These are phyloP conservation scores for Fallopia convolvulus DNA, from an alignment of 148 eudicot species.

Conservation along the genomic window DNA sequence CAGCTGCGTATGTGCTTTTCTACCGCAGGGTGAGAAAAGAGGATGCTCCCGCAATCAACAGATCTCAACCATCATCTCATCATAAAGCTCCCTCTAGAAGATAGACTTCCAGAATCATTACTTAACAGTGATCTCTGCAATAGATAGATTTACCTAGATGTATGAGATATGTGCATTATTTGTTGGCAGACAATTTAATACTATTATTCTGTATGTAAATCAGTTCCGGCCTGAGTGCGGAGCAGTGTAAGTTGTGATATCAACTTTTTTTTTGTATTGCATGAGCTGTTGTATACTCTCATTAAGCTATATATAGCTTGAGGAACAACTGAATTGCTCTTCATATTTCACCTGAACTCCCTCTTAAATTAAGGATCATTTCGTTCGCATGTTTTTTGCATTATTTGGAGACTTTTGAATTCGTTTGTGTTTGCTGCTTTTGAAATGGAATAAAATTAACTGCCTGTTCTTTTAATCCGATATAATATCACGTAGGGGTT, in stretches of 20 bases:
- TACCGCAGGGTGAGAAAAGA: slow-evolving; percentile 58
- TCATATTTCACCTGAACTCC: no score
- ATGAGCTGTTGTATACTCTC: neutral
- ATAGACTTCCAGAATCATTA: neutral
- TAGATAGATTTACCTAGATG: neutral
- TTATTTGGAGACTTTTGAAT: neutral
- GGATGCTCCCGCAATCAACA: slow-evolving; percentile 31
- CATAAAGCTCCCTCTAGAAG: slow-evolving; percentile 19
- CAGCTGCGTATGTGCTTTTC: slow-evolving; percentile 89
- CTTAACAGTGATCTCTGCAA: neutral
- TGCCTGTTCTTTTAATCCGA: no score
- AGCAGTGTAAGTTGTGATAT: neutral
- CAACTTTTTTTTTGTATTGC: neutral
- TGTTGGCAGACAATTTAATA: neutral
- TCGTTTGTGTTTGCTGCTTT: neutral
- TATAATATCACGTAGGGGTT: no score
- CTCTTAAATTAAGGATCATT: neutral
- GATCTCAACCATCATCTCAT: slow-evolving; percentile 21
- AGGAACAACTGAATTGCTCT: neutral
- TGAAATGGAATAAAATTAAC: neutral
- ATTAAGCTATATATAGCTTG: neutral
- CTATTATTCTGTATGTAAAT: slow-evolving; percentile 1
- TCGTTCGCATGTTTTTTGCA: neutral
- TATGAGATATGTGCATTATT: neutral
- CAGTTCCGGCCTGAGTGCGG: neutral